These are phyloP conservation scores for Simmondsia chinensis DNA, from an alignment of 148 eudicot species.

Conservation along the genomic window DNA sequence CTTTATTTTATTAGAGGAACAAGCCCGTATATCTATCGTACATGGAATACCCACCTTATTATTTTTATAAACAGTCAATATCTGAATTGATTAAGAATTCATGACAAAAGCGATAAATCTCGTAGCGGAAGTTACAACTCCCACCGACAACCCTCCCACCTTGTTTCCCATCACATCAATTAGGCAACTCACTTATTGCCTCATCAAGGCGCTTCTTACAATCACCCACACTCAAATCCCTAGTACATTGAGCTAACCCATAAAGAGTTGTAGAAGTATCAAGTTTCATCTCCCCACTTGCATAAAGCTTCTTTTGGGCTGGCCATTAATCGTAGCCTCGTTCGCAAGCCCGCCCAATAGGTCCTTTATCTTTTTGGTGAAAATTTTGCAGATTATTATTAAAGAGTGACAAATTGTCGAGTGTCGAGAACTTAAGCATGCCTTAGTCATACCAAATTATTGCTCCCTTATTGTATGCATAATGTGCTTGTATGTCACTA, in stretches of 20 bases:
- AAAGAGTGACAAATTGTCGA: conserved; percentile 15
- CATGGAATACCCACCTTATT: too few species aligned
- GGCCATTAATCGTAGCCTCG: conserved; percentile 1
- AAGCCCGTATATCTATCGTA: too few species aligned
- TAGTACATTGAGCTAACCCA: conserved; percentile 34
- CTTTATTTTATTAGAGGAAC: too few species aligned
- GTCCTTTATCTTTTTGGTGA: conserved; percentile 12
- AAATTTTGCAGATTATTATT: conserved; percentile 10
- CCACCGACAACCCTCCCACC: conserved; percentile 36
- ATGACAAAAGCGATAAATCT: conserved; percentile 35
- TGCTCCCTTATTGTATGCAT: conserved; percentile 17
- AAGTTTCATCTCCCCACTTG: conserved; percentile 11
- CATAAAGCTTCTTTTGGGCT: conserved; percentile 10
- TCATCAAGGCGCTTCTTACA: conserved; percentile 24
- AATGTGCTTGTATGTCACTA: conserved; percentile 9
- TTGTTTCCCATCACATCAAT: conserved; percentile 23
- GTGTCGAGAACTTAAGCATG: conserved; percentile 19
- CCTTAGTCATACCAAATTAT: conserved; percentile 37
- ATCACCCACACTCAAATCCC: conserved; percentile 20
- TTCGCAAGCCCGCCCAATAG: conserved; percentile 15
- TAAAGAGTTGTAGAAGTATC: conserved; percentile 15
- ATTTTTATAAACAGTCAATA: too few species aligned
- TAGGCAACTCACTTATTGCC: conserved; percentile 17
- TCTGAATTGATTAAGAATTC: too few species aligned
- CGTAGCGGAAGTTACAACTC: conserved; percentile 29